phyloP scores from a whole-genome alignment of 1,284 basidiomycete species.

The Moesziomyces antarcticus region DNA sequence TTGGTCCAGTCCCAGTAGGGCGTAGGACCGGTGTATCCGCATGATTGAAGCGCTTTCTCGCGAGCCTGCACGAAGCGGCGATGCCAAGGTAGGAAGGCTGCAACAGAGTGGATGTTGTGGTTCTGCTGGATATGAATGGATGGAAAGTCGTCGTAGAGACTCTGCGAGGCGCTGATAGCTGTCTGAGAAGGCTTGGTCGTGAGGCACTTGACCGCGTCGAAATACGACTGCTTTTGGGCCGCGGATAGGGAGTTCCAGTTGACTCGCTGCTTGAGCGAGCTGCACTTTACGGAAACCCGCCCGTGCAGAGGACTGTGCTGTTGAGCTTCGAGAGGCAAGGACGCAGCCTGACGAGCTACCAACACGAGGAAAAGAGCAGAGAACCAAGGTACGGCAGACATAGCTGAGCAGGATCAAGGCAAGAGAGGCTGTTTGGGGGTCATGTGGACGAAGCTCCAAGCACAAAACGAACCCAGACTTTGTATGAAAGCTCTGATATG shows the following conservation, averaged over 20 bases:
- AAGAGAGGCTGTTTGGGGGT: too few species aligned
- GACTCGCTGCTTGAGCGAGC: slow-evolving; percentile 9
- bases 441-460: too few species aligned
- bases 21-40: slow-evolving; percentile 10
- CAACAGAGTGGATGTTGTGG: slow-evolving; percentile 12
- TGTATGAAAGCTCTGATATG: too few species aligned
- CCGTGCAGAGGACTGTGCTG: not conserved
- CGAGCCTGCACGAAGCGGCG: slow-evolving; percentile 19
- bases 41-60: slow-evolving; percentile 10
- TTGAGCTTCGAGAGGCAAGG: not conserved
- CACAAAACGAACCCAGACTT: too few species aligned
- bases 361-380: not conserved
- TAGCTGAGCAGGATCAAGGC: too few species aligned
- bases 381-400: too few species aligned
- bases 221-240: slow-evolving; percentile 12
- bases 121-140: slow-evolving; percentile 15
- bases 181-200: slow-evolving; percentile 9
- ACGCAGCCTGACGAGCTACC: not conserved
- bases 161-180: not conserved
- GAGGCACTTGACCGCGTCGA: slow-evolving; percentile 17
- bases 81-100: slow-evolving; percentile 22
- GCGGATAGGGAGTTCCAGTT: slow-evolving; percentile 11
- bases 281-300: not conserved
- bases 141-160: slow-evolving; percentile 15
- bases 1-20: slow-evolving; percentile 26